Evolutionary conservation across 2,329 filamentous ascomycete species (phyloP), one percentile per base, ranked within the genome.

Genomic region (Monilinia polystroma): DNA sequence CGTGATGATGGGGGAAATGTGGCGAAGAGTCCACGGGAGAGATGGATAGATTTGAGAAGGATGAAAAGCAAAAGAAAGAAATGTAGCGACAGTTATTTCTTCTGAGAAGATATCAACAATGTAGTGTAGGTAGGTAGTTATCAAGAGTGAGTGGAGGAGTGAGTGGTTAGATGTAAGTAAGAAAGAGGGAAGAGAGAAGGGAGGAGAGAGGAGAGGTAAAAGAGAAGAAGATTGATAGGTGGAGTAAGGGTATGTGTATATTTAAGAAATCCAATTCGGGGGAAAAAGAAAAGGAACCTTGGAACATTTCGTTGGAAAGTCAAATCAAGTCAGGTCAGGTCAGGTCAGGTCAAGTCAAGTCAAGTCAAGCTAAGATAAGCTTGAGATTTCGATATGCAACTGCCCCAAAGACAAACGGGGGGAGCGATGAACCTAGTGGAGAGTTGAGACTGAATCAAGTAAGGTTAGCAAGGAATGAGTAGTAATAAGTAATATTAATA

Each of bases 351-450:
- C 29, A 59, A 59, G 43, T 35, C 41, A 43, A 47, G 23, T 26
- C 29, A 59, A 59, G 43, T 35, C 47, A 59, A 59, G 56, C 18
- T 20, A 20, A 47, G 16, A 20, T 18, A 20, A 20, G 16, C 16
- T 47, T 32, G 56, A 58, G 43, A 59, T 47, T 59, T 59, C 20
- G 56, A 59, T 59, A 59, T 59, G 56, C 56, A 35, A 43, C 29
- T 49, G 26, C 26, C 43, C 56, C 49, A 47, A 45, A 58, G 23
- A 32, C 26, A 8, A 29, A 58, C 32, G 32, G 32, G 32, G 32
- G 32, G 32, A 35, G 32, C 32, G 32, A 35, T 35, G 32, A 35
- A 35, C 32, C 32, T 35, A 5, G 32, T 35, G 41, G 41, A 43
- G 12, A 16, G 41, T 16, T 3, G 41, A 43, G 3, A 43, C 12